Conservation (phyloP, 345 rosid species). For the Linum tenue region DNA sequence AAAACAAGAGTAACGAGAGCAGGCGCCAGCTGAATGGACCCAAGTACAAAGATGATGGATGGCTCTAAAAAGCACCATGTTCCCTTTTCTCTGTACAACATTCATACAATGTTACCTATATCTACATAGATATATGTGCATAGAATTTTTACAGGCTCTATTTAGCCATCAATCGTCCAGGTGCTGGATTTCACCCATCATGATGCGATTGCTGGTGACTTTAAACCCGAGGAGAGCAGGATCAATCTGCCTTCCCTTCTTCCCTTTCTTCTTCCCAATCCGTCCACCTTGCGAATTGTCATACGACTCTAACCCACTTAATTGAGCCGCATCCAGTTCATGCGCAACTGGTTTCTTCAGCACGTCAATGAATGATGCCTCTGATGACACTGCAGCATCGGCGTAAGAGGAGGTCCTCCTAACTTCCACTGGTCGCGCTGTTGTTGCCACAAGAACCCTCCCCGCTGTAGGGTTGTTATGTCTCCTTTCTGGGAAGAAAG, state of each 20-base stretch:
- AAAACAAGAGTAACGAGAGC: too few species aligned
- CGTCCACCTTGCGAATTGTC: neutral
- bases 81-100: too few species aligned
- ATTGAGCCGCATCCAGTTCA: neutral
- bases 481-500: neutral
- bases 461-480: neutral
- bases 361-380: neutral
- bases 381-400: neutral
- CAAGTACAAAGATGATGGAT: too few species aligned
- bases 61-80: too few species aligned
- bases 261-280: slow-evolving; percentile 14
- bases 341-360: neutral
- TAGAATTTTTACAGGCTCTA: too few species aligned
- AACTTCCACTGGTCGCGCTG: neutral
- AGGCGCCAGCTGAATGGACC: too few species aligned
- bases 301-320: neutral
- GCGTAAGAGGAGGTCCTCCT: neutral
- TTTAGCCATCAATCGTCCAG: slow-evolving; percentile 27
- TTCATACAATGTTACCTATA: too few species aligned
- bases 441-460: neutral
- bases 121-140: too few species aligned
- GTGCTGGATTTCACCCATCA: slow-evolving; percentile 26
- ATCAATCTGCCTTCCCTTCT: slow-evolving; percentile 24
- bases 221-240: slow-evolving; percentile 26
- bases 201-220: slow-evolving; percentile 22